A percentile compares a stretch with the other conserved stretches of the same genome.
phyloP scores from a whole-genome alignment of 192 early-diverging fungal species.

The Oehlia diaphana region DNA sequence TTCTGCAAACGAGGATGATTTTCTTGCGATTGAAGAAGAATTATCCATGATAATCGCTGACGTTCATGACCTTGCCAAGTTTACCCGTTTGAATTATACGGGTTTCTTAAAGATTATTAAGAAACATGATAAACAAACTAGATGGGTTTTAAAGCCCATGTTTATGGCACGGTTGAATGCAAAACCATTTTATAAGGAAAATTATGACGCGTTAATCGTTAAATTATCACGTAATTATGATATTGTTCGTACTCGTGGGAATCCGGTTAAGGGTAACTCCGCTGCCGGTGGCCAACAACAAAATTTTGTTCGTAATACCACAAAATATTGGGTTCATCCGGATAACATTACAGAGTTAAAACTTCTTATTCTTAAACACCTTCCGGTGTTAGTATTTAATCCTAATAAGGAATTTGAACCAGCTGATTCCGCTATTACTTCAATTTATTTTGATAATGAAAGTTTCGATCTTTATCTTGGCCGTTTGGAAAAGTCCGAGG shows the following conservation, averaged over 20 bases:
- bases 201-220: conserved; percentile 88
- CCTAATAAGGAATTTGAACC: conserved; percentile 69
- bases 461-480: conserved; percentile 91
- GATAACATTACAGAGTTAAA: conserved; percentile 98
- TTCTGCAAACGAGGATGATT: conserved; percentile 59
- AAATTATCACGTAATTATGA: conserved; percentile 84
- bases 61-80: conserved; percentile 83
- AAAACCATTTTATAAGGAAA: conserved; percentile 82
- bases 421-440: conserved; percentile 89
- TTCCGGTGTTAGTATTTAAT: conserved; percentile 93
- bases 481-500: conserved; percentile 89
- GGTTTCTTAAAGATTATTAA: conserved; percentile 95
- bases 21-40: conserved; percentile 66
- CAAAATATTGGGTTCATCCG: conserved; percentile 99
- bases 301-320: conserved; percentile 90
- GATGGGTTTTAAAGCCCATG: conserved; percentile 78
- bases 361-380: conserved; percentile 86
- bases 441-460: conserved; percentile 97
- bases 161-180: conserved; percentile 79
- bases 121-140: conserved; percentile 98
- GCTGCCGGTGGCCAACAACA: conserved; percentile 57
- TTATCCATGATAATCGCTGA: conserved; percentile 77
- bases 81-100: conserved; percentile 80
- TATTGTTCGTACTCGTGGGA: conserved; percentile 73
- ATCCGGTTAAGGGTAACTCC: conserved; percentile 58